Evolutionary conservation across 768 basidiomycete genomes (phyloP), one percentile per base, ranked within the genome.

Genomic region (Termitomyces sp.): DNA sequence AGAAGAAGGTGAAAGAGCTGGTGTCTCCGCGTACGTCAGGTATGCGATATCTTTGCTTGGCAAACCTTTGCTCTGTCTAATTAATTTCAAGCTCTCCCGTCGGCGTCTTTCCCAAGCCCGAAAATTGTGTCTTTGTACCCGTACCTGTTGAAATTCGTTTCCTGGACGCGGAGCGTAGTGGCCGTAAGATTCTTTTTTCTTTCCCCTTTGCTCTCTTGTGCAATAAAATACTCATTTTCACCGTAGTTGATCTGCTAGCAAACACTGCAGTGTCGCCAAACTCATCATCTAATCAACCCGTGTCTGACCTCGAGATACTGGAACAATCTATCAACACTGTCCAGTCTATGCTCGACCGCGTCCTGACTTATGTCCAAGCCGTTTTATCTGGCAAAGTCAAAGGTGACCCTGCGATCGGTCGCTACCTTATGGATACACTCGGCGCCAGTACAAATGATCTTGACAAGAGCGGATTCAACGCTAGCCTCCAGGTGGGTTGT

Each of bases 51-150:
- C 23, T 23, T n/a, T 34, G 34, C 12, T 9, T 9, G 1, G 34
- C n/a, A 58, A 44, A 52, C 35, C 50, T 0, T 43, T 34, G 16
- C 51, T 40, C 41, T 27, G 51, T 66, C 57, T 50, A 47, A 57
- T 56, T 28, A 56, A 57, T 55, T 14, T 58, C 19, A 63, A 93
- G 92, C 67, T 89, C 93, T 52, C 92, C 93, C 4, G 84, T 98
- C 16, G 94, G 95, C 11, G 83, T 94, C 25, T 82, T 78, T 68
- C 91, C 89, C 35, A 95, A 93, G 74, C 84, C 92, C 43, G 95
- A 98, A 75, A 96, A 97, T 72, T 92, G 91, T 63, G 91, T 95
- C 30, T 98, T 98, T 72, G 79, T 91, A 28, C 95, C 96, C 35
- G 84, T 98, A 51, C 89, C 91, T n/a, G 88, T 91, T 58, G 84